Evolutionary conservation across 495 filamentous ascomycete genomes (phyloP).

Genomic region (Daldinia bambusicola): DNA sequence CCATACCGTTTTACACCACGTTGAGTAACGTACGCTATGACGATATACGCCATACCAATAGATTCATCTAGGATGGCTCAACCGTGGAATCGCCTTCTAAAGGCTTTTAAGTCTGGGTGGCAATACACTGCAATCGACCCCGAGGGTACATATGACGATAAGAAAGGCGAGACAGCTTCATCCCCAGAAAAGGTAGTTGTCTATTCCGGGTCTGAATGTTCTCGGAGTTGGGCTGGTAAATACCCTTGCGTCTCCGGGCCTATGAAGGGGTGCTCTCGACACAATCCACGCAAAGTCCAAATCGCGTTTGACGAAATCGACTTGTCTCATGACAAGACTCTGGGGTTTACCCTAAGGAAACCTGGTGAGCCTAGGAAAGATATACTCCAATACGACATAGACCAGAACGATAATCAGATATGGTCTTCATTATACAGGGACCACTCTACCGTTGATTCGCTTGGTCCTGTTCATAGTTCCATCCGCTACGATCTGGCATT

Average conservation of each 20-base stretch:
- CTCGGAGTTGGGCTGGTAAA: slow-evolving; percentile 43
- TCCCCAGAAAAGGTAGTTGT: slow-evolving; percentile 2
- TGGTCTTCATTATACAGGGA: slow-evolving; percentile 33
- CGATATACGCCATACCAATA: not conserved
- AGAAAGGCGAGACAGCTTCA: not conserved
- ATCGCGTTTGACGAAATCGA: slow-evolving; percentile 41
- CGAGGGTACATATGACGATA: not conserved
- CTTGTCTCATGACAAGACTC: slow-evolving; percentile 30
- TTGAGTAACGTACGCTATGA: not conserved
- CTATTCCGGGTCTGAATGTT: slow-evolving; percentile 26
- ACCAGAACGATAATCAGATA: slow-evolving; percentile 17
- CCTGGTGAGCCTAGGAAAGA: not conserved
- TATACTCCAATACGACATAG: slow-evolving; percentile 15
- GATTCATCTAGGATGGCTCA: not conserved
- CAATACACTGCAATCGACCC: not conserved
- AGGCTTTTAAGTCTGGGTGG: not conserved
- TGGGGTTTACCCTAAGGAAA: slow-evolving; percentile 8
- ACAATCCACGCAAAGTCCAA: slow-evolving; percentile 40
- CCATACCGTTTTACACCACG: not conserved
- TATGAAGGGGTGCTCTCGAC: slow-evolving; percentile 43
- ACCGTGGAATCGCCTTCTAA: not conserved
- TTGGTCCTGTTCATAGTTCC: slow-evolving; percentile 41
- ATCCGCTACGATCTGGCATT: slow-evolving; percentile 41
- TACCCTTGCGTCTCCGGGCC: slow-evolving; percentile 47
- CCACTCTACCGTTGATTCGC: slow-evolving; percentile 18